These are phyloP conservation scores for Yamadazyma diospyri DNA, from an alignment of 1,139 yeast species.

Conservation along the genomic window DNA sequence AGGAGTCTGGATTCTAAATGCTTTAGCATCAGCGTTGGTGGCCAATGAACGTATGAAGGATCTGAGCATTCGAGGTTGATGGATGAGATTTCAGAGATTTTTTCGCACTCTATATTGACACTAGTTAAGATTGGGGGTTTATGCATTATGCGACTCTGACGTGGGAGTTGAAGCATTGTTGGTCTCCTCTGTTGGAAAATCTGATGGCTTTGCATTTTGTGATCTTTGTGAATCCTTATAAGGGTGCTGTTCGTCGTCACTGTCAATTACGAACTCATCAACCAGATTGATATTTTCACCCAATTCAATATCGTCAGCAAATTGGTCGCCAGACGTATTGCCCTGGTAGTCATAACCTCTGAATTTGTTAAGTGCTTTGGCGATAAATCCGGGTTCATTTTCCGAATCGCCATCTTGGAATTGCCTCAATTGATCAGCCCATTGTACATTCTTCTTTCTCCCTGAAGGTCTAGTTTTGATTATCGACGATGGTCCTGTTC, in stretches of 20 bases:
- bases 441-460: conserved; percentile 53
- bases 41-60: conserved; percentile 31
- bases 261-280: conserved; percentile 35
- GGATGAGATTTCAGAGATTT: conserved; percentile 3
- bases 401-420: conserved; percentile 25
- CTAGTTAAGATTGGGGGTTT: too few species aligned
- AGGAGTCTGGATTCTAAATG: conserved; percentile 40
- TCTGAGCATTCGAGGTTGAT: conserved; percentile 19
- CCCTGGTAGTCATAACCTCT: conserved; percentile 28
- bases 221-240: conserved; percentile 1
- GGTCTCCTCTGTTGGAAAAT: too few species aligned
- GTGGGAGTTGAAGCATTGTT: too few species aligned
- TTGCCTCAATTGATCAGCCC: conserved; percentile 50
- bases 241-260: conserved; percentile 39
- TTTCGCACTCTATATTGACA: conserved; percentile 2
- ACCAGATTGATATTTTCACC: conserved; percentile 16
- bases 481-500: conserved; percentile 41
- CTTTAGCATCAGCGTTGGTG: conserved; percentile 19
- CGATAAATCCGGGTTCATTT: conserved; percentile 27
- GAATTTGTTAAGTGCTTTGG: conserved; percentile 39
- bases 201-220: too few species aligned
- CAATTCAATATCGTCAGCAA: conserved; percentile 15
- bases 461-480: conserved; percentile 35
- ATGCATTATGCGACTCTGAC: not conserved
- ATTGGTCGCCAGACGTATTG: conserved; percentile 23